Evolutionary conservation across 257 asterid species (phyloP).

Genomic region (Gardenia jasminoides): DNA sequence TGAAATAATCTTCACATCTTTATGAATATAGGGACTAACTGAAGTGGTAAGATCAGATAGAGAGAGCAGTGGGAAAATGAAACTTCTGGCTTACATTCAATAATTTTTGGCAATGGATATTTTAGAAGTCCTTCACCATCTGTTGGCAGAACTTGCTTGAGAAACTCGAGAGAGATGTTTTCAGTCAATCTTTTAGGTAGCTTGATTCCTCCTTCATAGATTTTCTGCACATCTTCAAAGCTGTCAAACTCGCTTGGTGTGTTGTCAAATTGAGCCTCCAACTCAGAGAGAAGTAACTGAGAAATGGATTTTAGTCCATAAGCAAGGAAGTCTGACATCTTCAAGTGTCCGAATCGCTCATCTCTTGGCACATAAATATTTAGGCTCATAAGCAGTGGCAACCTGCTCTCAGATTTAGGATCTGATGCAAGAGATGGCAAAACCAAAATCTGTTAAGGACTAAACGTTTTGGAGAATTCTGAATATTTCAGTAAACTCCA

Average conservation of each 20-base stretch:
- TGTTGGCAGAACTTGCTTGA: constrained; percentile 59
- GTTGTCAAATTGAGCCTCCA: constrained; percentile 53
- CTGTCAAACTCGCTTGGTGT: constrained; percentile 69
- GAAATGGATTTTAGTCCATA: constrained; percentile 62
- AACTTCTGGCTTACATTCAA: constrained; percentile 40
- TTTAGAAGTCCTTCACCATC: constrained; percentile 58
- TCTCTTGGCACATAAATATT: constrained; percentile 76
- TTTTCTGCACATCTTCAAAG: constrained; percentile 59
- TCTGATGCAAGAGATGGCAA: constrained; percentile 30
- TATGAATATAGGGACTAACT: neutral
- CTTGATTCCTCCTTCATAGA: constrained; percentile 54
- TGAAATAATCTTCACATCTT: neutral
- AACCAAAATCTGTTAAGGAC: neutral
- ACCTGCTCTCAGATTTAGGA: constrained; percentile 64
- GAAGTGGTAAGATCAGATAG: neutral
- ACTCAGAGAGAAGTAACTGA: constrained; percentile 65
- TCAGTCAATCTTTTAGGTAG: constrained; percentile 43
- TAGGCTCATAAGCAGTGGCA: constrained; percentile 51
- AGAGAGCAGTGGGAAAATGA: neutral
- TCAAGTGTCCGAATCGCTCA: constrained; percentile 68
- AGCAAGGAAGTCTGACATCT: constrained; percentile 70
- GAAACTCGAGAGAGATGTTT: constrained; percentile 48
- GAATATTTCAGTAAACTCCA: neutral
- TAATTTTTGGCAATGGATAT: constrained; percentile 64
- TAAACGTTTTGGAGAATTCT: neutral